These are phyloP conservation scores for Huiozyma naganishii DNA, from an alignment of 805 yeast species.

Conservation along the genomic window DNA sequence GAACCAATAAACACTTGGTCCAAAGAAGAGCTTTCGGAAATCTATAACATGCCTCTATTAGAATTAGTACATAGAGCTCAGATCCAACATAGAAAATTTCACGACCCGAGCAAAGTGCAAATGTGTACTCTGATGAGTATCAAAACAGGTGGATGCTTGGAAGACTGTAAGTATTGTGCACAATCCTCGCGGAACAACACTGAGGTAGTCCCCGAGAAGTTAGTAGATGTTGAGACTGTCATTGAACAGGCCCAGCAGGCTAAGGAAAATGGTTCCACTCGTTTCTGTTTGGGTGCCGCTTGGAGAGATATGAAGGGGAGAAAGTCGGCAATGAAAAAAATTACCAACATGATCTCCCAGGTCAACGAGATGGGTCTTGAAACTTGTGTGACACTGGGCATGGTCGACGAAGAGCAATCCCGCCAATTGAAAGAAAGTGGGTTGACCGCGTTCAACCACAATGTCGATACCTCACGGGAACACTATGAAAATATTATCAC, in stretches of 20 bases:
- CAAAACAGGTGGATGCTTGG: constrained; percentile 74
- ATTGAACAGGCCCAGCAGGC: constrained; percentile 54
- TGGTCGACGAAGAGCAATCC: constrained; percentile 61
- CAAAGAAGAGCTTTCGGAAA: no score
- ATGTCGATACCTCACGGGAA: constrained; percentile 69
- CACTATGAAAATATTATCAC: constrained; percentile 60
- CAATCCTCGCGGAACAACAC: constrained; percentile 62
- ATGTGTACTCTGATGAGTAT: constrained; percentile 66
- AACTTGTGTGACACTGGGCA: constrained; percentile 72
- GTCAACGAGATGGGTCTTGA: constrained; percentile 63
- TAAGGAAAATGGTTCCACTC: constrained; percentile 57
- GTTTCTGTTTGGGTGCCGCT: constrained; percentile 82
- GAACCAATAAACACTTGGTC: no score
- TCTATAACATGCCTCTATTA: no score
- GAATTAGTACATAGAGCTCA: no score
- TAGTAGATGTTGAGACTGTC: constrained; percentile 53
- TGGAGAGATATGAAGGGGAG: constrained; percentile 82
- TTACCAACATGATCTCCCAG: constrained; percentile 51
- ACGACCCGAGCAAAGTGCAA: constrained; percentile 31
- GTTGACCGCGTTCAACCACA: constrained; percentile 72
- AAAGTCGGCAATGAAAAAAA: constrained; percentile 51
- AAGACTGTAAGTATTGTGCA: constrained; percentile 74
- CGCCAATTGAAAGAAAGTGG: constrained; percentile 52
- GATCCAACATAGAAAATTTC: no score
- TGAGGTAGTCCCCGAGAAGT: constrained; percentile 58